Base-by-base conservation (phyloP, 2,329 filamentous ascomycete species). In the Alternaria alternata region DNA sequence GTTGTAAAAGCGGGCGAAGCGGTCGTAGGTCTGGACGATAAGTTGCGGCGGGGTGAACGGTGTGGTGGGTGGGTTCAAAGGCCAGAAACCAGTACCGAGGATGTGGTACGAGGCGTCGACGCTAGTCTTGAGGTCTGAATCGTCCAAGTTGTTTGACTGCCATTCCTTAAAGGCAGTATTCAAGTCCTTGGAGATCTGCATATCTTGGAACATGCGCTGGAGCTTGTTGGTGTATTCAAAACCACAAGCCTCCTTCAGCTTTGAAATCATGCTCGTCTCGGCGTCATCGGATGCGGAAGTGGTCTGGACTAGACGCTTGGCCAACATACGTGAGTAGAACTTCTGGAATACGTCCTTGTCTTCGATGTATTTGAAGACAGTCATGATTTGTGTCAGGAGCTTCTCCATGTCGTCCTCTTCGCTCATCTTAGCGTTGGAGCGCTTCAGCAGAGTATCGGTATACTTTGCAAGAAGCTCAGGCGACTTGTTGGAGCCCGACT, bases 301-400 rank as follows among this genome's bases (percentile, higher is more conserved):
- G 78, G 91, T 93, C 79, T 97, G 93, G 18, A 99, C 95, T 56
- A 99, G 83, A 72, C 95, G 93, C 78, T 96, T 93, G 51, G 95
- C 95, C 70, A 99, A 83, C 90, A 97, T 97, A 64, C 94, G 91
- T 2, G 94, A 96, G 81, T 99, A 99, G 81, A 97, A 99, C 80
- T 98, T 99, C 80, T 98, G 95, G 86, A 99, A 99, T 5, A 99
- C 96, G 75, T 99, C 95, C 85, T 99, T 99, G 81, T 99, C 96
- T 78, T 99, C 95, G 65, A 99, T 98, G 80, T 99, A 99, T 83
- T 98, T 98, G 87, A 99, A 99, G 56, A 99, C 93, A 1, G 94
- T 97, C 95, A 99, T 99, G 72, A 99, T 95, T 78, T 97, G 92
- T 20, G 88, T 89, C 30, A 98, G 83, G 32, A 93, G 91, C 67